phyloP scores from a whole-genome alignment of 2,329 filamentous ascomycete genomes.

The Harringtonia aguacate region DNA sequence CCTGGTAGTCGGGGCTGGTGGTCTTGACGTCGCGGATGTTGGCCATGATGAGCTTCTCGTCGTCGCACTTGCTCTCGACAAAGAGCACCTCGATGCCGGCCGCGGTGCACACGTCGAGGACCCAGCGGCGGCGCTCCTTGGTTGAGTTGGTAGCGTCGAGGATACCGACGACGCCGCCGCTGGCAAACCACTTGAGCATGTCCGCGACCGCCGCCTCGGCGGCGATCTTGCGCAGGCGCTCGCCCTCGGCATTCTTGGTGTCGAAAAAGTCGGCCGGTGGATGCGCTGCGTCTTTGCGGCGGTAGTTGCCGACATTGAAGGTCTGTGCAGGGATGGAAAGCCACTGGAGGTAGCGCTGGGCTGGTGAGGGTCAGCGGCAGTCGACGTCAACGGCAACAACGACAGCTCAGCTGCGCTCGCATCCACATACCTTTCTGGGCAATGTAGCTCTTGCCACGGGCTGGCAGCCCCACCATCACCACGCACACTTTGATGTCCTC shows the following conservation, averaged over 20 bases:
- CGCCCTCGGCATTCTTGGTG: conserved; percentile 77
- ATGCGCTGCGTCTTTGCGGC: conserved; percentile 79
- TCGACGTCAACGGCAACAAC: too few species aligned
- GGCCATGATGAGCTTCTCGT: conserved; percentile 93
- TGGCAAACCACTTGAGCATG: conserved; percentile 87
- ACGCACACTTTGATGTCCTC: conserved; percentile 97
- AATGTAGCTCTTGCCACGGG: conserved; percentile 93
- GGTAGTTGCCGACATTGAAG: conserved; percentile 97
- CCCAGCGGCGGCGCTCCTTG: conserved; percentile 81
- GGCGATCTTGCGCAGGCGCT: conserved; percentile 76
- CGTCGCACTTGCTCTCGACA: conserved; percentile 94
- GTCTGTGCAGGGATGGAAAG: conserved; percentile 86
- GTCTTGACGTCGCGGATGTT: conserved; percentile 98
- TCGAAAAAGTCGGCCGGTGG: conserved; percentile 95
- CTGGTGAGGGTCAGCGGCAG: too few species aligned
- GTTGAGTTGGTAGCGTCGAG: conserved; percentile 96
- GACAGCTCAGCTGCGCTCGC: too few species aligned
- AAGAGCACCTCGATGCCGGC: conserved; percentile 85
- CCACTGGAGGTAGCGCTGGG: conserved; percentile 92
- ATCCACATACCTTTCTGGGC: conserved; percentile 77
- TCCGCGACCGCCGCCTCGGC: conserved; percentile 86
- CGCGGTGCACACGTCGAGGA: conserved; percentile 64
- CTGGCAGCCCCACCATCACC: conserved; percentile 95
- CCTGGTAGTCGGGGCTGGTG: conserved; percentile 86
- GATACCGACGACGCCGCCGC: conserved; percentile 84